Evolutionary conservation across 2,329 filamentous ascomycete species (phyloP).

Genomic region (Didymella lethalis): DNA sequence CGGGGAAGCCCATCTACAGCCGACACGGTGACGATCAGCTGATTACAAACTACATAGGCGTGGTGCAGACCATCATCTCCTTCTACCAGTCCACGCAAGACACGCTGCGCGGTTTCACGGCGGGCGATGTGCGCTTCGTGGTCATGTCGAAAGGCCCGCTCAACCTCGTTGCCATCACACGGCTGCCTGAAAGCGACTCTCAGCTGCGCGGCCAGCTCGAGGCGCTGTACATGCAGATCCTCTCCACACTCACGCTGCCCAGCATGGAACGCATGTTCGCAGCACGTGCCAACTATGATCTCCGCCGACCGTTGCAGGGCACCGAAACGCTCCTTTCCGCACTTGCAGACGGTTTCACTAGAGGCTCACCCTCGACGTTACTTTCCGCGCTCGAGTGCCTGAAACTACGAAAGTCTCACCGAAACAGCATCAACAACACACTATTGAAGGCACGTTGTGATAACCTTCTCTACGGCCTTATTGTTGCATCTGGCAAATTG

Average conservation of each 20-base stretch:
- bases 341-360: slow-evolving; percentile 91
- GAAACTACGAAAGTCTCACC: slow-evolving; percentile 87
- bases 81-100: slow-evolving; percentile 88
- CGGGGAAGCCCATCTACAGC: slow-evolving; percentile 97
- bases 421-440: slow-evolving; percentile 84
- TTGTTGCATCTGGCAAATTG: slow-evolving; percentile 89
- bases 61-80: slow-evolving; percentile 96
- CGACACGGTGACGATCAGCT: slow-evolving; percentile 89
- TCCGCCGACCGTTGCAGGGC: slow-evolving; percentile 87
- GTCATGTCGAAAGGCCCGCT: slow-evolving; percentile 84
- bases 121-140: slow-evolving; percentile 86
- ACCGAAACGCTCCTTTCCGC: slow-evolving; percentile 92
- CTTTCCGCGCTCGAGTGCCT: slow-evolving; percentile 92
- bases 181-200: slow-evolving; percentile 87
- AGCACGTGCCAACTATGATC: slow-evolving; percentile 89
- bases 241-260: slow-evolving; percentile 92
- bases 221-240: slow-evolving; percentile 95
- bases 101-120: slow-evolving; percentile 81
- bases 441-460: slow-evolving; percentile 80
- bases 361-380: slow-evolving; percentile 86
- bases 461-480: slow-evolving; percentile 87
- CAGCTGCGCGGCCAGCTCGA: slow-evolving; percentile 90
- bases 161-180: slow-evolving; percentile 92
- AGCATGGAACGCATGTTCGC: slow-evolving; percentile 86
- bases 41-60: slow-evolving; percentile 92